Conservation (phyloP, 805 yeast genomes). For the Candida odintsovae region DNA sequence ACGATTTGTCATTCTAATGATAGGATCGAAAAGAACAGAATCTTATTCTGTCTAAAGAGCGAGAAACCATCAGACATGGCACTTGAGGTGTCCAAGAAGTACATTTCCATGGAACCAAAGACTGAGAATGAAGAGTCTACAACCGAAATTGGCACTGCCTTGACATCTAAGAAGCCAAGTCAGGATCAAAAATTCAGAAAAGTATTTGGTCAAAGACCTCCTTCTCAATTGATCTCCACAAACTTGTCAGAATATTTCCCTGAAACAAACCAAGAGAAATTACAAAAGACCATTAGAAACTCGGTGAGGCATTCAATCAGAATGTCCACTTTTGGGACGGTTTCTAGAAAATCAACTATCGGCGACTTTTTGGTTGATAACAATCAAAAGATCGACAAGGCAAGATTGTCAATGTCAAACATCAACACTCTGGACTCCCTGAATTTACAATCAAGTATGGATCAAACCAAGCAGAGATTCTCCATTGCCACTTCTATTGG, state of each 20-base stretch:
- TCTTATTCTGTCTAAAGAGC: slow-evolving; percentile 55
- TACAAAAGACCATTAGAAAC: slow-evolving; percentile 76
- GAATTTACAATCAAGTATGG: slow-evolving; percentile 26
- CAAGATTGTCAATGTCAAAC: slow-evolving; percentile 24
- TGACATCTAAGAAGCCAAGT: neutral
- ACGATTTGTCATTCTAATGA: slow-evolving; percentile 76
- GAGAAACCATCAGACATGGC: slow-evolving; percentile 63
- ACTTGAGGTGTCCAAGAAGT: slow-evolving; percentile 45
- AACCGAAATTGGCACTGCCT: slow-evolving; percentile 7
- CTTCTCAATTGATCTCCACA: slow-evolving; percentile 85
- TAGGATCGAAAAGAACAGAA: slow-evolving; percentile 63
- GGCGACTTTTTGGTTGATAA: slow-evolving; percentile 60
- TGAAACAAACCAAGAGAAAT: slow-evolving; percentile 60
- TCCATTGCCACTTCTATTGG: slow-evolving; percentile 20
- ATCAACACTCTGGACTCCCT: slow-evolving; percentile 24
- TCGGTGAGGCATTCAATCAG: slow-evolving; percentile 77
- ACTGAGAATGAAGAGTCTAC: slow-evolving; percentile 2
- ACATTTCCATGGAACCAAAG: slow-evolving; percentile 20
- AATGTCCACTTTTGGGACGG: slow-evolving; percentile 31
- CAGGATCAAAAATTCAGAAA: slow-evolving; percentile 27
- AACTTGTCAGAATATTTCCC: slow-evolving; percentile 92
- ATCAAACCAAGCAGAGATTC: slow-evolving; percentile 22
- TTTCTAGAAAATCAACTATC: slow-evolving; percentile 39
- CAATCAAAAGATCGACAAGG: slow-evolving; percentile 50
- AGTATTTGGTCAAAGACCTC: slow-evolving; percentile 85